A percentile compares a stretch with the other conserved stretches of the same genome.
Evolutionary conservation across 176 grass and related monocot species (phyloP).

Genomic region (Avena sativa): DNA sequence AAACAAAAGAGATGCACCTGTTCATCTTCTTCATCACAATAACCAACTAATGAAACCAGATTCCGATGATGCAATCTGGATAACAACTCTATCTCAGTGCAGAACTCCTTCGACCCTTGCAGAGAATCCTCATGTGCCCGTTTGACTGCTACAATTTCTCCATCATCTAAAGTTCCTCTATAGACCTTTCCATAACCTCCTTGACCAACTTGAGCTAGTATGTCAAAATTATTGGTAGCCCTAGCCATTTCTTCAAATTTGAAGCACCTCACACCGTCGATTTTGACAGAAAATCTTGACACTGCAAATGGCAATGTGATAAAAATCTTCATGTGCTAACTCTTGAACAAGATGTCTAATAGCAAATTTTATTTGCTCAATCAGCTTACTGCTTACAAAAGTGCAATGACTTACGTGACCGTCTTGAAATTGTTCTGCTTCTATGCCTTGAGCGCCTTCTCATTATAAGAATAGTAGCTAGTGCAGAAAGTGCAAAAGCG

Average conservation of each 20-base stretch:
- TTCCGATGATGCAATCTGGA: slow-evolving; percentile 97
- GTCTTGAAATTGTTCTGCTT: slow-evolving; percentile 52
- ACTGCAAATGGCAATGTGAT: slow-evolving; percentile 54
- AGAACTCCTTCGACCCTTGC: slow-evolving; percentile 95
- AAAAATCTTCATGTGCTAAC: slow-evolving; percentile 23
- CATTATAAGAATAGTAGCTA: slow-evolving; percentile 72
- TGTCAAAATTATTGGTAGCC: slow-evolving; percentile 76
- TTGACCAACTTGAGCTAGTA: slow-evolving; percentile 79
- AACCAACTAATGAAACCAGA: slow-evolving; percentile 86
- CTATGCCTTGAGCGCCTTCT: slow-evolving; percentile 57
- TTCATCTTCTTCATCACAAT: slow-evolving; percentile 91
- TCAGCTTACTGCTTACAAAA: slow-evolving; percentile 30
- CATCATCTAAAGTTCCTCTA: slow-evolving; percentile 78
- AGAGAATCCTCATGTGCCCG: slow-evolving; percentile 85
- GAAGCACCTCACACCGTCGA: slow-evolving; percentile 81
- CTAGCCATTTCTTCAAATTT: slow-evolving; percentile 78
- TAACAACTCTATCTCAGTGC: slow-evolving; percentile 90
- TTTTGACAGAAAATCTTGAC: slow-evolving; percentile 71
- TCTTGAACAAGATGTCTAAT: slow-evolving; percentile 14
- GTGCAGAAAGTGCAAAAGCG: slow-evolving; percentile 57
- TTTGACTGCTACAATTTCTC: slow-evolving; percentile 86
- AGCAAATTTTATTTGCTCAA: background rate
- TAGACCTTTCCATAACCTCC: slow-evolving; percentile 97
- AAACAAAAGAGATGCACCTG: slow-evolving; percentile 66
- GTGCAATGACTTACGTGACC: slow-evolving; percentile 64